These are phyloP conservation scores for Aureobasidium sp. DNA, from an alignment of 2,329 filamentous ascomycete species.

Conservation along the genomic window DNA sequence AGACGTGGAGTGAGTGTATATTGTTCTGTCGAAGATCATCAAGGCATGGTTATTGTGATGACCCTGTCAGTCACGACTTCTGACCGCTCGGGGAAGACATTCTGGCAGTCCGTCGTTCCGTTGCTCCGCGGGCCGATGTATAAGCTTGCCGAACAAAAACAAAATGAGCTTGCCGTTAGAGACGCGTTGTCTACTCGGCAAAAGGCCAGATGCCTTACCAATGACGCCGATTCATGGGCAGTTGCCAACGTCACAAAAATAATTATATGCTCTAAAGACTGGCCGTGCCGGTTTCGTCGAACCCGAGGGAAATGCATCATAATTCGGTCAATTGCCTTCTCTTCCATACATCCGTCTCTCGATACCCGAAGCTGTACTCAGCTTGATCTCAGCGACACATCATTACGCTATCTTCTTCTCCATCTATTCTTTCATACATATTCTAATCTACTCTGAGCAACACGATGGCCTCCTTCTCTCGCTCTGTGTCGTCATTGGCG, in stretches of 20 bases:
- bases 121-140: not conserved
- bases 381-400: not conserved
- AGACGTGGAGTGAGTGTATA: not conserved
- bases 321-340: not conserved
- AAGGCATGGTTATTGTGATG: not conserved
- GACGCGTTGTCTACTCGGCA: not conserved
- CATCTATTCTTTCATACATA: not conserved
- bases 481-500: not conserved
- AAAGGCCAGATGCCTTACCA: not conserved
- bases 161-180: not conserved
- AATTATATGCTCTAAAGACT: not conserved
- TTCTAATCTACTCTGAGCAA: not conserved
- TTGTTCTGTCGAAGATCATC: not conserved
- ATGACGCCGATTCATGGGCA: not conserved
- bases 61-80: not conserved
- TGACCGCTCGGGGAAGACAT: not conserved
- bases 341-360: not conserved
- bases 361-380: not conserved
- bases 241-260: not conserved
- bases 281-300: not conserved
- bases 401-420: not conserved
- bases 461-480: constrained; percentile 6
- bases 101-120: not conserved
- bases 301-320: not conserved
- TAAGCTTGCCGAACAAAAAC: not conserved